Percentiles rank a stretch among this genome's conserved stretches.
These are phyloP conservation scores for Diplogelasinospora grovesii DNA, from an alignment of 495 filamentous ascomycete species.

Conservation along the genomic window DNA sequence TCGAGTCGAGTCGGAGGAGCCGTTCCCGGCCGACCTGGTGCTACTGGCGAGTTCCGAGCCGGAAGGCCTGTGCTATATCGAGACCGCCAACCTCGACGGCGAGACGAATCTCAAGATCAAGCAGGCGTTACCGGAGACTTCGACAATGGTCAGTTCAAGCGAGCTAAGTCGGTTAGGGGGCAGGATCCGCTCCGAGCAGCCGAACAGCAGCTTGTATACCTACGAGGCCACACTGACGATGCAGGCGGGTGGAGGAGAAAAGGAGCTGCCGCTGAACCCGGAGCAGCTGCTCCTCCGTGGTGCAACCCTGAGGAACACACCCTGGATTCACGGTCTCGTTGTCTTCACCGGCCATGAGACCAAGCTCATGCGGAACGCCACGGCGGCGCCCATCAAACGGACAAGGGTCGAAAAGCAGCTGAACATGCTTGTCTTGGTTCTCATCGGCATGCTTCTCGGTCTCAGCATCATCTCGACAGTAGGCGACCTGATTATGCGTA, in stretches of 20 bases:
- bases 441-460: constrained; percentile 74
- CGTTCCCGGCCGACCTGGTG: constrained; percentile 92
- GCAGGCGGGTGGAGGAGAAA: constrained; percentile 89
- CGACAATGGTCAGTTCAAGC: constrained; percentile 73
- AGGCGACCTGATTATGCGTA: constrained; percentile 77
- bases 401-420: constrained; percentile 91
- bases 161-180: constrained; percentile 85
- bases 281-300: constrained; percentile 72
- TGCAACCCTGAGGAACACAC: constrained; percentile 91
- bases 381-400: constrained; percentile 93
- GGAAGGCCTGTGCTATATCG: constrained; percentile 97
- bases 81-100: constrained; percentile 96
- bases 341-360: constrained; percentile 99
- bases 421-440: constrained; percentile 86
- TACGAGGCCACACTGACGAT: constrained; percentile 96
- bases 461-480: constrained; percentile 86
- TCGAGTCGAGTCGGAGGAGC: constrained; percentile 88
- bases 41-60: constrained; percentile 92
- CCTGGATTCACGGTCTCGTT: constrained; percentile 94
- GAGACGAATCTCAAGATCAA: constrained; percentile 99
- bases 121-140: constrained; percentile 92
- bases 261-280: constrained; percentile 75
- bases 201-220: constrained; percentile 97
- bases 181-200: constrained; percentile 87
- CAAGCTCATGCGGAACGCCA: constrained; percentile 98